Percentiles rank a stretch among this genome's conserved stretches.
These are phyloP conservation scores for Rubia yunnanensis DNA, from an alignment of 257 asterid species.

Conservation along the genomic window DNA sequence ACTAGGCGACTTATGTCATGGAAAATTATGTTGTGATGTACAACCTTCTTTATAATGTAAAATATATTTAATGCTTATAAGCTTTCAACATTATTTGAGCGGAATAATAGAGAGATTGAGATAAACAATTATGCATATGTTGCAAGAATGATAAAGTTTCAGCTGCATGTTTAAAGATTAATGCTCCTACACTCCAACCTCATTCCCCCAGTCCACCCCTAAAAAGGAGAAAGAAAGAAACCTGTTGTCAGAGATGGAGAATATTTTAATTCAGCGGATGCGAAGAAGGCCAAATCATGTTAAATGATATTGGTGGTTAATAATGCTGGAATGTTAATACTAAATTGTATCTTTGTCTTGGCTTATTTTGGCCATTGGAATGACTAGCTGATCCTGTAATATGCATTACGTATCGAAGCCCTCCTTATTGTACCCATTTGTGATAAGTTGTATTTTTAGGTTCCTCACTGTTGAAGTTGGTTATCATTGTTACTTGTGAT, in stretches of 20 bases:
- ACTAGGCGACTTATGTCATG: not conserved
- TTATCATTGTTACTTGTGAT: no score
- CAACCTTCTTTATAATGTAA: not conserved
- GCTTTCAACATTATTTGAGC: not conserved
- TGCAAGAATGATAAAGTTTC: not conserved
- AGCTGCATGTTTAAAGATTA: not conserved
- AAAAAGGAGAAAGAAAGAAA: not conserved
- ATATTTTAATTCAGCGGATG: no score
- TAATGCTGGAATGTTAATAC: no score
- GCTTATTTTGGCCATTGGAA: not conserved
- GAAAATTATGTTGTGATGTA: not conserved
- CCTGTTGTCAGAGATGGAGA: no score
- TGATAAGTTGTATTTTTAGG: not conserved
- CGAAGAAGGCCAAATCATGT: no score
- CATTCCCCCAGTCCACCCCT: not conserved
- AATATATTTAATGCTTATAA: not conserved
- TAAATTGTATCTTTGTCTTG: no score
- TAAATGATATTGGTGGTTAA: no score
- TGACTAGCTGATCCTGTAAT: not conserved
- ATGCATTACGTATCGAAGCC: not conserved
- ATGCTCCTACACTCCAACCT: not conserved
- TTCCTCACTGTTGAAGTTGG: not conserved
- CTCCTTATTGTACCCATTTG: not conserved
- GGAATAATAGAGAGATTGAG: not conserved
- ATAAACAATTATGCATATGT: not conserved